phyloP scores from a whole-genome alignment of 495 filamentous ascomycete genomes.

The Pyrenula aspistea region DNA sequence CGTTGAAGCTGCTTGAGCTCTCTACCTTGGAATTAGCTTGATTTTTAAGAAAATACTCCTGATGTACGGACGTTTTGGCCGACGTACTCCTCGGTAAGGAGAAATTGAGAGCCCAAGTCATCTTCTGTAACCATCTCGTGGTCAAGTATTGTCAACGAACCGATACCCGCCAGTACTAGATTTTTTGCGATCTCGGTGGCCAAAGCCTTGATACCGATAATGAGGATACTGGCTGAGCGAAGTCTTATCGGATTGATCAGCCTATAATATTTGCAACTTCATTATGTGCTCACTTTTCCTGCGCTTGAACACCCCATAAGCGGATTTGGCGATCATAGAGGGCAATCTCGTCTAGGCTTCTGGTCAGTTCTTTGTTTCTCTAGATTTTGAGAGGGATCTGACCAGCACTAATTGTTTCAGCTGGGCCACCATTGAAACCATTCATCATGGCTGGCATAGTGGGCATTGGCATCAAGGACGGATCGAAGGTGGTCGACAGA shows the following conservation, averaged over 20 bases:
- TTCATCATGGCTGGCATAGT: not conserved
- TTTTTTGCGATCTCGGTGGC: slow-evolving; percentile 95
- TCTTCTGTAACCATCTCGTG: slow-evolving; percentile 62
- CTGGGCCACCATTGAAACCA: not conserved
- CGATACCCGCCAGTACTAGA: slow-evolving; percentile 89
- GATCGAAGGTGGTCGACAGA: not conserved
- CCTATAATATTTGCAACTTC: not conserved
- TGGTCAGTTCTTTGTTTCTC: not conserved
- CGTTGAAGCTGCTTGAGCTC: slow-evolving; percentile 71
- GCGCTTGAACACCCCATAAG: slow-evolving; percentile 94
- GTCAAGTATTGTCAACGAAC: slow-evolving; percentile 82
- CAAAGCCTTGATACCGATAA: slow-evolving; percentile 80
- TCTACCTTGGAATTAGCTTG: slow-evolving; percentile 23
- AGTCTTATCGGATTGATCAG: slow-evolving; percentile 39
- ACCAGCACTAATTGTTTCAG: slow-evolving; percentile 43
- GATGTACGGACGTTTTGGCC: slow-evolving; percentile 71
- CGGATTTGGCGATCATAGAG: slow-evolving; percentile 97
- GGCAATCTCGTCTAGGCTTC: slow-evolving; percentile 80
- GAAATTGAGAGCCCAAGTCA: slow-evolving; percentile 84
- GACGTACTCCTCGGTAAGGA: slow-evolving; percentile 58
- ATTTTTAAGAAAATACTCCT: not conserved
- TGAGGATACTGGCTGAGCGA: slow-evolving; percentile 79
- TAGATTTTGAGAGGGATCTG: slow-evolving; percentile 4
- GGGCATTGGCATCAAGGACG: not conserved
- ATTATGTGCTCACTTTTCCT: slow-evolving; percentile 47